Evolutionary conservation across 2,329 filamentous ascomycete species (phyloP).

Genomic region (Diaporthe batatas): DNA sequence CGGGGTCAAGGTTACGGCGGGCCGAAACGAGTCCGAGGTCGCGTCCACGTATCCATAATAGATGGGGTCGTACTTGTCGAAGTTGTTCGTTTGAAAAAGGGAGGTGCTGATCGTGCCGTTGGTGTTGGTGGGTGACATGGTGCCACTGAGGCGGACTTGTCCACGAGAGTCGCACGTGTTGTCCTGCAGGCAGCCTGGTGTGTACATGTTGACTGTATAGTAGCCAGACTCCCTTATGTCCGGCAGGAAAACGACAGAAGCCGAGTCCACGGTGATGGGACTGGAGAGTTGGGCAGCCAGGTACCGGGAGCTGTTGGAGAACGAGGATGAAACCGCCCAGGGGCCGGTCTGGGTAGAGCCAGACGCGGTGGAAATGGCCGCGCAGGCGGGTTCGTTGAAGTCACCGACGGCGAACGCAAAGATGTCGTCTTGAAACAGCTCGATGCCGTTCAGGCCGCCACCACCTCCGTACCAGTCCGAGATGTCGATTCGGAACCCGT

Average conservation of each 20-base stretch:
- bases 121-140: conserved; percentile 65
- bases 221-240: conserved; percentile 91
- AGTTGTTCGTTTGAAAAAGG: conserved; percentile 92
- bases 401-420: conserved; percentile 85
- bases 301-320: conserved; percentile 80
- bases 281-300: conserved; percentile 75
- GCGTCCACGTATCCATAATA: conserved; percentile 89
- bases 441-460: conserved; percentile 86
- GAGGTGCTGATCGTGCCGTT: conserved; percentile 63
- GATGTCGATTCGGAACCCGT: conserved; percentile 86
- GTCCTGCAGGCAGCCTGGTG: conserved; percentile 89
- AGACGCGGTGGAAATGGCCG: conserved; percentile 73
- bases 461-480: conserved; percentile 88
- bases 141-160: conserved; percentile 83
- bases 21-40: conserved; percentile 78
- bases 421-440: conserved; percentile 88
- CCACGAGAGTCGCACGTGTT: conserved; percentile 82
- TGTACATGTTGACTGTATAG: conserved; percentile 92
- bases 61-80: conserved; percentile 95
- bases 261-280: conserved; percentile 68
- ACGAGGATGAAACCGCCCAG: conserved; percentile 79
- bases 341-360: conserved; percentile 77
- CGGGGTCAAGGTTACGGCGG: conserved; percentile 83
- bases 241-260: conserved; percentile 83
- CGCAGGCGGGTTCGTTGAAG: conserved; percentile 91